These are phyloP conservation scores for Nasturtium officinale DNA, from an alignment of 345 rosid species.

Conservation along the genomic window DNA sequence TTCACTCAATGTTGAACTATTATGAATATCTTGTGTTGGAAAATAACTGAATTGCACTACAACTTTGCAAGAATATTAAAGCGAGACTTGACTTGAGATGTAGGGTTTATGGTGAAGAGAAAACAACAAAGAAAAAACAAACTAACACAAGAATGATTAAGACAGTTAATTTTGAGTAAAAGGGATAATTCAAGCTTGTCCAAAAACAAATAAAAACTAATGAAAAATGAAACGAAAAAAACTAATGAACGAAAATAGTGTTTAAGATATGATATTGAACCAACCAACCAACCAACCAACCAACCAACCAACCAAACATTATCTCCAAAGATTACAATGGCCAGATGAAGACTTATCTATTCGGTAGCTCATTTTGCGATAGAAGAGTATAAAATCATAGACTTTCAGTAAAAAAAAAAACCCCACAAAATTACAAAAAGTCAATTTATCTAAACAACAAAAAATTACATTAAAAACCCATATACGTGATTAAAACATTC, in stretches of 20 bases:
- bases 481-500: background rate
- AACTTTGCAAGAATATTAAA: background rate
- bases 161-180: background rate
- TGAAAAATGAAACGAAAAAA: no score
- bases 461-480: background rate
- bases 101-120: background rate
- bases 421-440: background rate
- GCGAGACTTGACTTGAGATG: background rate
- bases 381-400: background rate
- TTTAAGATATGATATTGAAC: slow-evolving; percentile 1
- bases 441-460: background rate
- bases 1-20: background rate
- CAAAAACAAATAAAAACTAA: background rate
- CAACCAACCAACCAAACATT: slow-evolving; percentile 35
- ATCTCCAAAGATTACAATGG: background rate
- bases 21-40: background rate
- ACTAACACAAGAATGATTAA: background rate
- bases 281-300: slow-evolving; percentile 31
- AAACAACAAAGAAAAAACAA: slow-evolving; percentile 7
- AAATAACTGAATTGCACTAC: background rate
- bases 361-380: background rate
- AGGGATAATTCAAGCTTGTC: background rate
- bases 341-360: background rate
- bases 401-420: background rate
- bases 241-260: no score